phyloP scores from a whole-genome alignment of 352 stramenopile genomes.

The Phytopythium chamaehyphon region DNA sequence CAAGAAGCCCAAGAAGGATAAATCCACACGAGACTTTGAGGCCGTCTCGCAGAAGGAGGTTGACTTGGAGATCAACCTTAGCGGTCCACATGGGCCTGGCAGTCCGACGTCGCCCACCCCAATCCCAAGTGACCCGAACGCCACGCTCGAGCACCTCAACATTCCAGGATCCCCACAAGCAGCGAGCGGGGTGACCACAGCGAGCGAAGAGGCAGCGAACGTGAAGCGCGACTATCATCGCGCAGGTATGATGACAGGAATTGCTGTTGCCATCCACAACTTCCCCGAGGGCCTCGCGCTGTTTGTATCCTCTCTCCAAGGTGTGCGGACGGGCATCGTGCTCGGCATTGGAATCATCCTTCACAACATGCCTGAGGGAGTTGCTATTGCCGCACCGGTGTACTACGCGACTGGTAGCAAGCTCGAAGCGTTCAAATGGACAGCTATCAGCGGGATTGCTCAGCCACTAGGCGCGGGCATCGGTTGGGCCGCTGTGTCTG shows the following conservation, averaged over 20 bases:
- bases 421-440: slow-evolving; percentile 91
- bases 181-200: slow-evolving; percentile 87
- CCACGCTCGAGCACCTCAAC: slow-evolving; percentile 4
- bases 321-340: slow-evolving; percentile 86
- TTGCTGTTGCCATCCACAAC: slow-evolving; percentile 76
- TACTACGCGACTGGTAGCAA: slow-evolving; percentile 96
- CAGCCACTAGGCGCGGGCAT: slow-evolving; percentile 91
- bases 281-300: slow-evolving; percentile 96
- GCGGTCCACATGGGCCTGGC: background rate
- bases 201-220: slow-evolving; percentile 10
- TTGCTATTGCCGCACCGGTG: slow-evolving; percentile 94
- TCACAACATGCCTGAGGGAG: slow-evolving; percentile 97
- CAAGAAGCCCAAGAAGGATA: slow-evolving; percentile 26
- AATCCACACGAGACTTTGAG: background rate
- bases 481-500: slow-evolving; percentile 44
- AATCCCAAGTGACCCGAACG: slow-evolving; percentile 16
- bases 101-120: background rate
- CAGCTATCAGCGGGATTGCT: slow-evolving; percentile 81
- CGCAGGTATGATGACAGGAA: slow-evolving; percentile 90
- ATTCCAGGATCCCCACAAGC: slow-evolving; percentile 9
- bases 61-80: background rate
- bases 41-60: background rate
- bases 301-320: slow-evolving; percentile 91
- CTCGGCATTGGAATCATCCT: slow-evolving; percentile 95
- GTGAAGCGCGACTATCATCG: slow-evolving; percentile 56